Evolutionary conservation across 2,329 filamentous ascomycete species (phyloP), one percentile per base, ranked within the genome.

Genomic region (Fusarium tupiense): DNA sequence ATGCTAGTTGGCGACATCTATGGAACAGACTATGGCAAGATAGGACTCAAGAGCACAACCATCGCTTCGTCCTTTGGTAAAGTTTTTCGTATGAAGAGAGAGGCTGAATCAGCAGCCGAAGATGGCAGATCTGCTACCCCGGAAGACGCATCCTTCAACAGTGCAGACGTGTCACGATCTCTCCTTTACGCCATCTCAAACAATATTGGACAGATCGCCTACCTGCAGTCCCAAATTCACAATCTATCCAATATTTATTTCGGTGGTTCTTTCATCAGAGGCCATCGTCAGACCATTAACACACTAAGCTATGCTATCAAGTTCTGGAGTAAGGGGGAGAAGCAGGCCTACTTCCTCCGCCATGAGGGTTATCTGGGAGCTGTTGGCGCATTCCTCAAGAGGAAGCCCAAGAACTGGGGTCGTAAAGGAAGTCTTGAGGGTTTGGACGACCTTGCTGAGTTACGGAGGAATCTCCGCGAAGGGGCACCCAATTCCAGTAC

Each of bases 1-100:
- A 95, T 99, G 92, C 88, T 99, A 24, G 96, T 99, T 0, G 96
- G 96, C 26, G 96, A 99, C 82, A 99, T 99, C 59, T 99, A 99
- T 83, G 96, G 96, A 66, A 93, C 93, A 72, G 96, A 97, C 76
- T 99, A 99, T 80, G 92, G 91, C 81, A 98, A 98, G 84, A 98
- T 99, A 67, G 96, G 96, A 0, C 88, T 99, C 54, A 98, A 98
- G 85, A 96, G 93, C 83, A 97, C 92, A 9, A 96, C 96, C 16
- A 99, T 99, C 78, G 96, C 96, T 9, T 97, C 93, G 77, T 97
- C 94, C 2, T 98, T 99, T 81, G 96, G 96, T 65, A 98, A 98
- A 81, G 96, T 99, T 16, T 97, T 98, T 81, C 93, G 94, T 74
- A 93, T 96, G 89, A 98, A 98, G 86, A 90, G 92, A 67, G 90